Base-by-base conservation (phyloP, 768 basidiomycete genomes). In the Strobilomyces echinocephalus region DNA sequence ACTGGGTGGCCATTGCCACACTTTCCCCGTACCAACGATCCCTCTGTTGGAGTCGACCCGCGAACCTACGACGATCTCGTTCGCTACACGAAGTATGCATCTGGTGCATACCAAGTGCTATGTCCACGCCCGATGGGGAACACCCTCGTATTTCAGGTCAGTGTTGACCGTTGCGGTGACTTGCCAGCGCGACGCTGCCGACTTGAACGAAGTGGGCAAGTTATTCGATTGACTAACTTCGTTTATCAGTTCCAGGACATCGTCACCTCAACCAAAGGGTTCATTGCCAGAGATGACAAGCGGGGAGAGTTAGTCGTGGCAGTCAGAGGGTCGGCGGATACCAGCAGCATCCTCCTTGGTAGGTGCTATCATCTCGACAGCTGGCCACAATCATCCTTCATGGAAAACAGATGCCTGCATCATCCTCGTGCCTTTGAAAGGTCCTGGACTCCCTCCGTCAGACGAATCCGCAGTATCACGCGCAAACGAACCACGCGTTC, bases 71-170 rank as follows among this genome's bases (percentile, higher is more conserved):
- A 73, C 41, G 64, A 79, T 44, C 70, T 81, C 33, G 73, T 73
- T 52, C 70, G 66, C 14, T 79, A 75, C 57, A 70, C 75, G 1
- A 78, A 77, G 59, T 81, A 79, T 57, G 74, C 80, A 7, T 80
- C 79, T 7, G 77, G 77, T 2, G 73, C 72, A 16, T 80, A 80
- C 56, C 77, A 76, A 49, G 49, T 66, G 24, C 34, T 77, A 8
- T 80, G 79, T 52, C 76, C 74, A 5, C 64, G 67, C 10, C 80
- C 80, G n/a, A 62, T 79, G 54, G 79, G 80, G 3, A 78, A 73
- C 35, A 68, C 56, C 8, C 71, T 80, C 36, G 55, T 81, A 28
- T 38, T 55, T n/a, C 59, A 70, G 62, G 79, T 79, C 34, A 49
- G 74, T 63, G 30, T 20, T 7, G 46, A 18, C n/a, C 24, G 8